Evolutionary conservation across 768 basidiomycete genomes (phyloP), one percentile per base, ranked within the genome.

Genomic region (Lentinula guzmanii): DNA sequence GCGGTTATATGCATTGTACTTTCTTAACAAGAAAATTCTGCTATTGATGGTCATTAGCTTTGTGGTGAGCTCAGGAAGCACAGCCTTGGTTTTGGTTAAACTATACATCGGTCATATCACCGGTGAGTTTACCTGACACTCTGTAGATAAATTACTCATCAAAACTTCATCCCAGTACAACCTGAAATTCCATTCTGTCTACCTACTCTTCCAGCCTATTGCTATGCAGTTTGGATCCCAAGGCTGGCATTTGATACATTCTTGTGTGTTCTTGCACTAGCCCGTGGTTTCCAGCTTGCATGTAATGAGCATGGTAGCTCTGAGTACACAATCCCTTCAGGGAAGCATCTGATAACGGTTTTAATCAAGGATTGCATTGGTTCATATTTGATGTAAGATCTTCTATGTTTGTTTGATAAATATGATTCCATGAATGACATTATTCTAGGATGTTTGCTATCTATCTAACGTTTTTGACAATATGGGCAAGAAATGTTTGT

Each of bases 161-260:
- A 48, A 10, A 24, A 46, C 31, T 41, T 56, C 28, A 28, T 28
- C 5, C 46, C 35, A 62, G 33, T 55, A 16, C 60, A 65, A 68
- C 74, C 45, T 6, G 65, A 71, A n/a, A 64, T 64, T 6, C 61
- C 67, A 5, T 80, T 82, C 62, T 86, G 85, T 65, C 62, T 74
- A 8, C 76, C 81, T 6, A 46, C 48, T 9, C 65, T 84, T 6
- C 73, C 81, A 4, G 48, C 59, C 7, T 72, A 76, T 43, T 82
- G 85, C 67, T 86, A 76, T 65, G 72, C 77, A n/a, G 84, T 84
- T 69, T 87, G 86, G 86, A 78, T 86, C 46, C 85, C 85, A 1
- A 76, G 84, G 65, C 72, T 87, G 15, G 66, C 73, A 3, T 85
- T 81, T 41, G 86, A 87, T 65, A 77, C 70, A 60, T 66, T 85